Evolutionary conservation across 164 flowering plant species (phyloP), one percentile per base, ranked within the genome.

Genomic region (Protea cynaroides): DNA sequence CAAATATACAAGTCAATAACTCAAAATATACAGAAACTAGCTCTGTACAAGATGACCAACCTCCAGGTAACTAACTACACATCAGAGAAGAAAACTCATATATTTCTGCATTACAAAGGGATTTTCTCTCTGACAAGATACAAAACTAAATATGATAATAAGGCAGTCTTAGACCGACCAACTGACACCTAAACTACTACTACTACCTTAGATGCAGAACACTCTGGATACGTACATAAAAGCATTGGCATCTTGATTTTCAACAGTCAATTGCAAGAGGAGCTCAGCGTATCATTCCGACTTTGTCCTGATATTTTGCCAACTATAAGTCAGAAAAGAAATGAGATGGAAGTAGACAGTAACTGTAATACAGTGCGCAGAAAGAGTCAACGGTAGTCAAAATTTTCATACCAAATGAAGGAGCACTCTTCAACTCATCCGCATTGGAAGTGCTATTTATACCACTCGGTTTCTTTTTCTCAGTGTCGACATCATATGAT

Each of bases 401-500:
- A 37, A 37, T 46, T 14, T 10, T 46, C 50, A 9, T 72, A 72
- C 71, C 58, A 52, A 56, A 23, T 29, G 47, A 55, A 57, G 59
- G 25, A 6, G 69, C 57, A 25, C 58, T 68, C 62, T 64, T 56
- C 34, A 65, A 25, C 49, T 66, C 76, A 34, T 66, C 58, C 23
- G 46, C 59, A 59, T 58, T 55, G 36, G 62, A 25, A 52, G 46
- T 13, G 56, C 71, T 64, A 49, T 29, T 58, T n/a, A 53, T 58
- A 61, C 64, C 65, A 44, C 62, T 57, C 44, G 67, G 58, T 53
- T 73, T 63, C 23, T 58, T 59, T 59, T 78, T 78, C 43, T 76
- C 80, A 1, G 77, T 38, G 10, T 83, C 90, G 17, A 78, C 76
- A 67, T 85, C 87, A 63, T 84, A 81, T 18, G 92, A 79, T 22